Evolutionary conservation across 2,329 filamentous ascomycete genomes (phyloP).

Genomic region (Fusarium sp.): DNA sequence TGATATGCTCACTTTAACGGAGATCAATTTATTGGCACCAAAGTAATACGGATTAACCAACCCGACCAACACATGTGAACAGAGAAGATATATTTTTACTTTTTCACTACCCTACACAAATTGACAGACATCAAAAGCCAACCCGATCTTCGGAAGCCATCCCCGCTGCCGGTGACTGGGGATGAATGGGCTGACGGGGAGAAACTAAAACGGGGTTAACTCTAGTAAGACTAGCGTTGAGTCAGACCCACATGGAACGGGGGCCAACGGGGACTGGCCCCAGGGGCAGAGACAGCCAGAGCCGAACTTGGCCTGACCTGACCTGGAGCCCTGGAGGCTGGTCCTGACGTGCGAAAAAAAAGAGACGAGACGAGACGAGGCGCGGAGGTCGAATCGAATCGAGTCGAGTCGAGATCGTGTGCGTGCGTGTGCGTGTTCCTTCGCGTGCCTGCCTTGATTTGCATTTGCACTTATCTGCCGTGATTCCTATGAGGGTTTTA

Average conservation of each 20-base stretch:
- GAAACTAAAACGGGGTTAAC: slow-evolving; percentile 28
- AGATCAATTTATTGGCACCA: background rate
- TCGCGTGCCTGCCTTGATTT: slow-evolving; percentile 29
- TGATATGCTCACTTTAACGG: background rate
- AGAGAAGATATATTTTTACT: background rate
- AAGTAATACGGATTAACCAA: background rate
- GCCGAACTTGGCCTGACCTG: background rate
- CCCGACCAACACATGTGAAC: background rate
- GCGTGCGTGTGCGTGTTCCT: slow-evolving; percentile 18
- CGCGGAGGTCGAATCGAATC: slow-evolving; percentile 11
- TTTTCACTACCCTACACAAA: slow-evolving; percentile 28
- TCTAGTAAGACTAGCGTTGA: slow-evolving; percentile 18
- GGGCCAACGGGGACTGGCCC: slow-evolving; percentile 31
- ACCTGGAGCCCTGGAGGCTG: too few species aligned
- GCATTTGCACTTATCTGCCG: slow-evolving; percentile 8
- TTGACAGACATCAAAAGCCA: background rate
- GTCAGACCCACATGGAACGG: slow-evolving; percentile 35
- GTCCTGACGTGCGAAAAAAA: slow-evolving; percentile 26
- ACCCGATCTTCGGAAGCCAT: slow-evolving; percentile 35
- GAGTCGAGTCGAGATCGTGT: slow-evolving; percentile 24
- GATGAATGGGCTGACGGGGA: slow-evolving; percentile 22
- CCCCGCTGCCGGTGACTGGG: slow-evolving; percentile 35
- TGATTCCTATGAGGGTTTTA: slow-evolving; percentile 23
- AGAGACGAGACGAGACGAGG: slow-evolving; percentile 21
- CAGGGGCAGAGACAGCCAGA: slow-evolving; percentile 30